Evolutionary conservation across 371 early-diverging fungal genomes (phyloP).

Genomic region (Mortierella sp.): DNA sequence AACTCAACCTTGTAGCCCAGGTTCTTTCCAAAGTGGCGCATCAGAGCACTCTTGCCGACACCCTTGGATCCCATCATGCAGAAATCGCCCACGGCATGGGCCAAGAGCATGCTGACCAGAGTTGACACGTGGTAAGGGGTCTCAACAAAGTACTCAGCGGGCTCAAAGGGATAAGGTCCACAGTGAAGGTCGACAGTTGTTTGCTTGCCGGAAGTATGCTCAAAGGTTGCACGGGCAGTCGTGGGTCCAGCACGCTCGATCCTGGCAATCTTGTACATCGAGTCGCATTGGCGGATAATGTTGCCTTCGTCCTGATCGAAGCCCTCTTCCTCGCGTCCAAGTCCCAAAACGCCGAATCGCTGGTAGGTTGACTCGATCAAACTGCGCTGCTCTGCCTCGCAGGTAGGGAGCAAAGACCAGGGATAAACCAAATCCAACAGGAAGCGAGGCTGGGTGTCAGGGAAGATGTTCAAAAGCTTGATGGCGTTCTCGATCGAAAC

Average conservation of each 20-base stretch:
- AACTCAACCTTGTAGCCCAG: slow-evolving; percentile 81
- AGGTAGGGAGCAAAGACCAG: slow-evolving; percentile 72
- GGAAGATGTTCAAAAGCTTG: slow-evolving; percentile 63
- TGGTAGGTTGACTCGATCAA: slow-evolving; percentile 78
- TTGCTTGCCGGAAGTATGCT: slow-evolving; percentile 55
- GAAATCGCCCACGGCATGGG: slow-evolving; percentile 80
- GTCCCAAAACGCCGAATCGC: slow-evolving; percentile 75
- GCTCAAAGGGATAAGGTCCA: slow-evolving; percentile 67
- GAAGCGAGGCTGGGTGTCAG: slow-evolving; percentile 68
- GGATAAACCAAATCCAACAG: slow-evolving; percentile 79
- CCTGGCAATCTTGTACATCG: slow-evolving; percentile 67
- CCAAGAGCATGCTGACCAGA: slow-evolving; percentile 74
- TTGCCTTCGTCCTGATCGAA: slow-evolving; percentile 48
- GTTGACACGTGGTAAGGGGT: slow-evolving; percentile 78
- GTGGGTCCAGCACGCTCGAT: slow-evolving; percentile 57
- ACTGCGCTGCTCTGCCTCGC: slow-evolving; percentile 72
- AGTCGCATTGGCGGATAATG: slow-evolving; percentile 63
- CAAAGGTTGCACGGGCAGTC: slow-evolving; percentile 64
- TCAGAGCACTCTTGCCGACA: slow-evolving; percentile 82
- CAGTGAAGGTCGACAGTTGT: slow-evolving; percentile 61
- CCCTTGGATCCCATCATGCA: slow-evolving; percentile 85
- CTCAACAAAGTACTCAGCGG: slow-evolving; percentile 76
- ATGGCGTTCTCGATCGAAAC: slow-evolving; percentile 71
- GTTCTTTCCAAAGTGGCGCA: slow-evolving; percentile 78
- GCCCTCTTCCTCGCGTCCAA: slow-evolving; percentile 51